phyloP scores from a whole-genome alignment of 2,329 filamentous ascomycete species.

The Xylaria sp. region DNA sequence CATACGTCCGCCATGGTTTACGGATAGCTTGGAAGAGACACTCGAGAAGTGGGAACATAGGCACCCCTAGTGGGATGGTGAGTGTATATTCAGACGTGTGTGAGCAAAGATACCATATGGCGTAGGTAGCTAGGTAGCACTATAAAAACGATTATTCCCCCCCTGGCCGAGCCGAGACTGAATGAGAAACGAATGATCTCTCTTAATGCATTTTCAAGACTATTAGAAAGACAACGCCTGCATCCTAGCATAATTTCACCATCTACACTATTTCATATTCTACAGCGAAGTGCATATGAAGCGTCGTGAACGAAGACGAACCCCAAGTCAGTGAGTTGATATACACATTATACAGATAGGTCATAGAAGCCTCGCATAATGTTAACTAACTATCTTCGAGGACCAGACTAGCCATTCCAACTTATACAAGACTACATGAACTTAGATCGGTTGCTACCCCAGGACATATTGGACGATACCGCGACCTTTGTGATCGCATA shows the following conservation, averaged over 20 bases:
- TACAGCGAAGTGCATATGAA: not conserved
- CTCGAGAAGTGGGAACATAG: constrained; percentile 32
- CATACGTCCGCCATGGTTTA: constrained; percentile 38
- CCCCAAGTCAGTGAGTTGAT: constrained; percentile 14
- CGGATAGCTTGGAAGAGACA: constrained; percentile 37
- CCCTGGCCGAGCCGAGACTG: constrained; percentile 16
- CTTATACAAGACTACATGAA: constrained; percentile 1
- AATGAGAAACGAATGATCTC: constrained; percentile 39
- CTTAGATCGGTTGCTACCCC: not conserved
- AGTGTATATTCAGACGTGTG: constrained; percentile 38
- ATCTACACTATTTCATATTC: not conserved
- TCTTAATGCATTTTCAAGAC: constrained; percentile 12
- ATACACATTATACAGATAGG: not conserved
- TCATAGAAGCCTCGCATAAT: constrained; percentile 4
- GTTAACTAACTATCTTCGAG: constrained; percentile 10
- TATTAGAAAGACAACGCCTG: not conserved
- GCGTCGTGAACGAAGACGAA: not conserved
- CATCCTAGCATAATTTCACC: not conserved
- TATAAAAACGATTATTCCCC: constrained; percentile 34
- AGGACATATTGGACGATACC: not conserved
- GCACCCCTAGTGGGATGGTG: constrained; percentile 40
- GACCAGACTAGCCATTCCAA: not conserved
- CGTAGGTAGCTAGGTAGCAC: constrained; percentile 14
- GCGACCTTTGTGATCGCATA: not conserved
- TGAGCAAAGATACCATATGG: constrained; percentile 11